Conservation (phyloP, 805 yeast species). For the Candida bentonensis region DNA sequence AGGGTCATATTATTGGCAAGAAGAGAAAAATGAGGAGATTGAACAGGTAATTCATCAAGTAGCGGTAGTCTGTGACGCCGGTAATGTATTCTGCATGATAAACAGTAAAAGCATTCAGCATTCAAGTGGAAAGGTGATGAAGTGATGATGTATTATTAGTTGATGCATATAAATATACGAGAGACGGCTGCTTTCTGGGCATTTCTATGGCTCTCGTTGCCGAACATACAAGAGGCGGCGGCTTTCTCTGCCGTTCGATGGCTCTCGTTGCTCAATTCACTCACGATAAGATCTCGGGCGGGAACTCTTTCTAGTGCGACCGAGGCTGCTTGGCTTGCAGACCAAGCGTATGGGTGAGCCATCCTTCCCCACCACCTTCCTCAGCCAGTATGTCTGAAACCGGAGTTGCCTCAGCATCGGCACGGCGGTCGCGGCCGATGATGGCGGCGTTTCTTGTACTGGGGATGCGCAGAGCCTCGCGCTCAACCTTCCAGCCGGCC, state of each 20-base stretch:
- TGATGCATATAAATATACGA: too few species aligned
- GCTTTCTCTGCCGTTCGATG: too few species aligned
- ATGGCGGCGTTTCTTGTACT: slow-evolving; percentile 89
- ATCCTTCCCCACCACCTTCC: slow-evolving; percentile 85
- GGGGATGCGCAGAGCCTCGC: slow-evolving; percentile 84
- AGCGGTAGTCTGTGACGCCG: too few species aligned
- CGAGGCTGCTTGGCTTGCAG: slow-evolving; percentile 1
- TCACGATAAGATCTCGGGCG: too few species aligned
- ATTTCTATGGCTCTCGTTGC: too few species aligned
- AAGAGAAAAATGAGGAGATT: slow-evolving; percentile 20
- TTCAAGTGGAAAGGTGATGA: too few species aligned
- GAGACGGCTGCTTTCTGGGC: too few species aligned
- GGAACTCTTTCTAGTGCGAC: neutral
- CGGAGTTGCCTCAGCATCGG: slow-evolving; percentile 12
- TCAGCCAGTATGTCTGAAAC: slow-evolving; percentile 47
- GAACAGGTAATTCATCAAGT: slow-evolving; percentile 2
- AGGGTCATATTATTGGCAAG: slow-evolving; percentile 18
- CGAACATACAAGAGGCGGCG: too few species aligned
- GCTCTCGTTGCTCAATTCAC: too few species aligned
- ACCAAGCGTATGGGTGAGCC: slow-evolving; percentile 41
- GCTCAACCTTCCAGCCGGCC: slow-evolving; percentile 75
- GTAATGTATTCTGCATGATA: too few species aligned
- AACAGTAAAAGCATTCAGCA: too few species aligned
- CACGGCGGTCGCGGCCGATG: slow-evolving; percentile 43
- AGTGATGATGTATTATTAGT: too few species aligned